Evolutionary conservation across 2,329 filamentous ascomycete species (phyloP).

Genomic region (Fusarium succisae): DNA sequence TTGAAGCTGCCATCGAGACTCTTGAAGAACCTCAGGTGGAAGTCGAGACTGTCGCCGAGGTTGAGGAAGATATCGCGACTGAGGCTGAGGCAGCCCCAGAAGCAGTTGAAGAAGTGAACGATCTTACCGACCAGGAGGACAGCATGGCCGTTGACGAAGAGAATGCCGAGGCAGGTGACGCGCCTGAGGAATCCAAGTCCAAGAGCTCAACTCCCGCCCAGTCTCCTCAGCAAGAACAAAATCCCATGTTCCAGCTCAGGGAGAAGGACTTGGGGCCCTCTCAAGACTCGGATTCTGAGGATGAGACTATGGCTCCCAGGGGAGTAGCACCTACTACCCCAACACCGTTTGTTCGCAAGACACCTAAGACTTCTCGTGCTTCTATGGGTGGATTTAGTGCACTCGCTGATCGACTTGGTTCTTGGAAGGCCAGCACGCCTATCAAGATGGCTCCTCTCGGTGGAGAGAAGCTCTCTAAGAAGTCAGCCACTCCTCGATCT

Average conservation of each 20-base stretch:
- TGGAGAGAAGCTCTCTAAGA: constrained; percentile 52
- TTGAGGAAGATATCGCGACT: neutral
- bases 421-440: constrained; percentile 70
- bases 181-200: constrained; percentile 4
- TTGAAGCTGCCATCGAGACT: neutral
- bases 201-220: constrained; percentile 10
- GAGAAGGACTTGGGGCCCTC: constrained; percentile 58
- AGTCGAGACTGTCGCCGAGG: neutral
- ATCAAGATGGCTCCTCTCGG: constrained; percentile 41
- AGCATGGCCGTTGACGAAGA: constrained; percentile 41
- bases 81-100: constrained; percentile 1
- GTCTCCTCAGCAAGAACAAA: constrained; percentile 29
- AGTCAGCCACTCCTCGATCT: constrained; percentile 42
- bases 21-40: constrained; percentile 1
- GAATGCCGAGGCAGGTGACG: constrained; percentile 16
- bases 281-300: constrained; percentile 59
- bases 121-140: constrained; percentile 28
- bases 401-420: constrained; percentile 67
- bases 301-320: constrained; percentile 53
- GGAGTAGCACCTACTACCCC: constrained; percentile 55
- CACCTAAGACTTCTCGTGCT: constrained; percentile 42
- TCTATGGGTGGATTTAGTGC: constrained; percentile 67
- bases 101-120: constrained; percentile 15
- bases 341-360: constrained; percentile 44
- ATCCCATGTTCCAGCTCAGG: constrained; percentile 52